Evolutionary conservation across 768 basidiomycete species (phyloP), one percentile per base, ranked within the genome.

Genomic region (Chalciporus pseudorubinellus): DNA sequence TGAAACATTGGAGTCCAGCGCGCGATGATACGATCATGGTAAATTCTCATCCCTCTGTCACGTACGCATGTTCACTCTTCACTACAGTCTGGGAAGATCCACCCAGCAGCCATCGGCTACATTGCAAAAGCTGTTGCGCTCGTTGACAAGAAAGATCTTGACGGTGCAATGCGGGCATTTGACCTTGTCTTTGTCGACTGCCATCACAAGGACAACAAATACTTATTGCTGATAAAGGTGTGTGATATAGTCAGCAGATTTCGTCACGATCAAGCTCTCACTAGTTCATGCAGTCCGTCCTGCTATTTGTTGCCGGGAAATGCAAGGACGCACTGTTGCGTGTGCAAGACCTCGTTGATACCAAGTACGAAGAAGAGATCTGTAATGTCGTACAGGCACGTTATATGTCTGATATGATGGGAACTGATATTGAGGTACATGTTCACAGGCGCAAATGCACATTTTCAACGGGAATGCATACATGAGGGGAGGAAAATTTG

Each of bases 161-260:
- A 51, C 5, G 11, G 26, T 20, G 54, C 46, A 9, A 13, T 48
- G 11, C 39, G 42, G 24, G n/a, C 34, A 18, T 40, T 47, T 6
- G 54, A 56, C 22, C 50, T 56, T 12, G 44, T 18, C 14, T 43
- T 52, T 14, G 31, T 5, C 13, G 29, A 44, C 3, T 44, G 50
- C 21, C 8, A 44, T 31, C 47, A 46, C 2, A 2, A 20, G 3
- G 46, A 56, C 12, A 48, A 8, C 14, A 39, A 24, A 16, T 41
- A 52, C 16, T 36, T 56, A 3, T 38, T 56, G 12, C 46, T 56
- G 2, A 19, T 52, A 12, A 56, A 56, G 38, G 55, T 56, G 7
- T 12, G 42, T n/a, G n/a, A 28, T 26, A 12, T 7, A 10, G 19
- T 26, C 3, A 52, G 6, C 16, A 9, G 9, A 28, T 28, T 9